These are phyloP conservation scores for Bipolaris bicolor DNA, from an alignment of 2,329 filamentous ascomycete genomes.

Conservation along the genomic window DNA sequence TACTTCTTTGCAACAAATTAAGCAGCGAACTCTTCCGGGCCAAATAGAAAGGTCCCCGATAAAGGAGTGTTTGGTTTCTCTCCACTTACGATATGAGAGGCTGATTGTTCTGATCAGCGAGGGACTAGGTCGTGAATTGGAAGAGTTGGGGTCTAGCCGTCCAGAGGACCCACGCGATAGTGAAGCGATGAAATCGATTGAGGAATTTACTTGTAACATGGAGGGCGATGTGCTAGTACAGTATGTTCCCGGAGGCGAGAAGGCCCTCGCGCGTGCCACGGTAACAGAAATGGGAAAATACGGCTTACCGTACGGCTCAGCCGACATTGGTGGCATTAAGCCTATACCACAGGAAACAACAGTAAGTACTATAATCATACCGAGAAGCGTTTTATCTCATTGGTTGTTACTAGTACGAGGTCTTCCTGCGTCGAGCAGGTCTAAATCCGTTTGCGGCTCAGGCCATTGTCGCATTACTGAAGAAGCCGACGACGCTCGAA, in stretches of 20 bases:
- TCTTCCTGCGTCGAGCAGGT: constrained; percentile 68
- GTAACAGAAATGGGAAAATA: constrained; percentile 44
- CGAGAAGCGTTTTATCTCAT: background rate
- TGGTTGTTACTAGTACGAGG: constrained; percentile 60
- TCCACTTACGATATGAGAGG: constrained; percentile 68
- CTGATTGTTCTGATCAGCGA: constrained; percentile 71
- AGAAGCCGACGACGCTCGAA: constrained; percentile 20
- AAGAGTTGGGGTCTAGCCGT: constrained; percentile 26
- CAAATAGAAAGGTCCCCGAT: constrained; percentile 52
- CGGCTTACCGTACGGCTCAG: constrained; percentile 34
- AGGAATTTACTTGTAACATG: constrained; percentile 55
- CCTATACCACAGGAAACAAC: constrained; percentile 65
- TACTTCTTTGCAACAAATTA: constrained; percentile 73
- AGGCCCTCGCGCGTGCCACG: constrained; percentile 44
- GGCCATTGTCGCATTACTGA: constrained; percentile 58
- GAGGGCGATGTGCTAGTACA: constrained; percentile 47
- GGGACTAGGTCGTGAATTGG: constrained; percentile 36
- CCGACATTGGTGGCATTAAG: constrained; percentile 39
- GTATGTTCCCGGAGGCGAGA: constrained; percentile 53
- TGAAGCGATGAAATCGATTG: constrained; percentile 57
- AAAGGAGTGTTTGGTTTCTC: constrained; percentile 60
- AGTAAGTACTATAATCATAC: constrained; percentile 24
- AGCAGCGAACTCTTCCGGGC: constrained; percentile 73
- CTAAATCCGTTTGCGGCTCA: constrained; percentile 77
- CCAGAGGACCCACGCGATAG: constrained; percentile 50